Conservation (phyloP, 2,329 filamentous ascomycete genomes). For the Fusarium marasasianum region DNA sequence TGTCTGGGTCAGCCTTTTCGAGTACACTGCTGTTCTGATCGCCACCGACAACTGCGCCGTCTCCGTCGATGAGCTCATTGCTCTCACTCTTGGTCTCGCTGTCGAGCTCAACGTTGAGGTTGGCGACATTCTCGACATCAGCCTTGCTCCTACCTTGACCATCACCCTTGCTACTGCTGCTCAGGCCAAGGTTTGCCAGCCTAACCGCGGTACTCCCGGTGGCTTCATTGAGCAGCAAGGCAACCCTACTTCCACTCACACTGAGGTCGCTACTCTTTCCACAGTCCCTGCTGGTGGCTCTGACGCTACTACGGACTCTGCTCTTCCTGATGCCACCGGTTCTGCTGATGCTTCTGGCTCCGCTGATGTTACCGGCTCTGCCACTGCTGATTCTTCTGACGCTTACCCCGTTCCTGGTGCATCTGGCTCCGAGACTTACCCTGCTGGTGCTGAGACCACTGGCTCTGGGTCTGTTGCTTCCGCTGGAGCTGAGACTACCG, state of each 20-base stretch:
- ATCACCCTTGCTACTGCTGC: constrained; percentile 46
- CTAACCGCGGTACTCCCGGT: constrained; percentile 29
- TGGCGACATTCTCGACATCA: constrained; percentile 48
- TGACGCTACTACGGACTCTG: background rate
- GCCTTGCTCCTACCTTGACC: constrained; percentile 53
- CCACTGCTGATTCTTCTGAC: background rate
- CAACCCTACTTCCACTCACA: background rate
- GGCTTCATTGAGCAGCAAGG: constrained; percentile 6
- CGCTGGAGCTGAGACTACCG: background rate
- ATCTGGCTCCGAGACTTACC: background rate
- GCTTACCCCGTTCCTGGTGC: background rate
- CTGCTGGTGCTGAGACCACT: no score
- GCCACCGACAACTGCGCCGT: constrained; percentile 50
- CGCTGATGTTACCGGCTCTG: background rate
- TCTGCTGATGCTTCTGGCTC: background rate
- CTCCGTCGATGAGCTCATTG: constrained; percentile 33
- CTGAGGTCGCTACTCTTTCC: background rate
- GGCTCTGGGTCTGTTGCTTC: background rate
- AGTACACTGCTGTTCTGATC: constrained; percentile 58
- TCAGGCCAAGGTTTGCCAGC: constrained; percentile 29
- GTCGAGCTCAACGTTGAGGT: constrained; percentile 37
- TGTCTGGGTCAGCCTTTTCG: constrained; percentile 63
- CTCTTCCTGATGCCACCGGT: background rate
- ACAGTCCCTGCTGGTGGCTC: constrained; percentile 3
- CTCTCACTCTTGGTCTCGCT: constrained; percentile 38